A percentile compares a stretch with the other conserved stretches of the same genome.
These are phyloP conservation scores for Acacia melanoxylon DNA, from an alignment of 306 rosid genomes.

Conservation along the genomic window DNA sequence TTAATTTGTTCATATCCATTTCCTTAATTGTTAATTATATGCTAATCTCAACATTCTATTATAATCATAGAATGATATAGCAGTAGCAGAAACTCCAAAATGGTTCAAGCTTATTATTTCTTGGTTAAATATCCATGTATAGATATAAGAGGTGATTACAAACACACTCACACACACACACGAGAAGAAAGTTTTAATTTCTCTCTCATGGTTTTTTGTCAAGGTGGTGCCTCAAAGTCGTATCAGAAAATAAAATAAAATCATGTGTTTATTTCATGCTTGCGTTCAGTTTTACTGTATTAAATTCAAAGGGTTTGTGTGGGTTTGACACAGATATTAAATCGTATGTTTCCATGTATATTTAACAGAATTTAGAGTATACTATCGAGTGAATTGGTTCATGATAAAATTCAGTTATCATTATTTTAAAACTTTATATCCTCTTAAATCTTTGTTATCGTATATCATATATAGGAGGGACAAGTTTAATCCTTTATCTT, in stretches of 20 bases:
- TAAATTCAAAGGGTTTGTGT: neutral
- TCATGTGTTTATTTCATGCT: neutral
- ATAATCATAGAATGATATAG: neutral
- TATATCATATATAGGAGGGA: no score
- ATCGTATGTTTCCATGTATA: no score
- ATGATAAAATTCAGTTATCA: no score
- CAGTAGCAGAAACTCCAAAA: neutral
- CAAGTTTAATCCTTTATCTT: no score
- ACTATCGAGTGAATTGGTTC: no score
- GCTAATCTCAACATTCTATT: neutral
- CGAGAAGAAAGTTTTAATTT: neutral
- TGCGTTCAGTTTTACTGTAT: neutral
- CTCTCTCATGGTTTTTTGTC: neutral
- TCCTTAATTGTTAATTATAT: neutral
- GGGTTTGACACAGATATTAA: no score
- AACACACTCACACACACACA: neutral
- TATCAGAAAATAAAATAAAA: no score
- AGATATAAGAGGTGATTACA: neutral
- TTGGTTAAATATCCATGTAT: neutral
- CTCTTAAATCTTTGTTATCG: no score
- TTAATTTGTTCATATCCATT: neutral
- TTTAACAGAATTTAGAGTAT: no score
- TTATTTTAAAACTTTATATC: no score
- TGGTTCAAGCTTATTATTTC: neutral
- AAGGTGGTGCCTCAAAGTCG: neutral